These are phyloP conservation scores for Smittium mucronatum DNA, from an alignment of 371 early-diverging fungal genomes.

Conservation along the genomic window DNA sequence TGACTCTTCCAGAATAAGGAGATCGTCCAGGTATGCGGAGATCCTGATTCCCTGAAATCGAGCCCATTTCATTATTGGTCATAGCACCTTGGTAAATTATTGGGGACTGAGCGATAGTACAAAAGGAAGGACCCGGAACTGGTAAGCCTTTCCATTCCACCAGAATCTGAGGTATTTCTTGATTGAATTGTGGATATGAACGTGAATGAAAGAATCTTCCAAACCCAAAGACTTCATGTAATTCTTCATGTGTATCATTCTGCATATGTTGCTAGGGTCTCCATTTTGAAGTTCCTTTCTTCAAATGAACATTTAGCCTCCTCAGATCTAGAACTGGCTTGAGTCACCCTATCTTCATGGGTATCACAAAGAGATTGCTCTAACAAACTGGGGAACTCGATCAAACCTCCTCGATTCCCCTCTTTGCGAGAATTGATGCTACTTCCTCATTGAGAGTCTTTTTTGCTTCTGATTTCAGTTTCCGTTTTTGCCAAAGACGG, in stretches of 20 bases:
- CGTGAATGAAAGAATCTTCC: neutral
- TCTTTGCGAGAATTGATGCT: neutral
- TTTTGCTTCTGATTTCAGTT: neutral
- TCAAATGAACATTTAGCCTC: neutral
- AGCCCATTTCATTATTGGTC: neutral
- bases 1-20: conserved; percentile 4
- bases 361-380: neutral
- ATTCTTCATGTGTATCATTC: neutral
- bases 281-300: neutral
- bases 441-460: neutral
- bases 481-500: too few species aligned
- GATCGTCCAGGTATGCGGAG: neutral
- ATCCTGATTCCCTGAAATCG: neutral
- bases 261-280: neutral
- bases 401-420: neutral
- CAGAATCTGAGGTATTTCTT: neutral
- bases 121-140: neutral
- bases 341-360: neutral
- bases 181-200: neutral
- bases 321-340: neutral
- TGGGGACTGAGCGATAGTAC: neutral
- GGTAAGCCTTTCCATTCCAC: neutral
- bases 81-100: neutral
- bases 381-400: neutral
- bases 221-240: neutral